A percentile compares a stretch with the other conserved stretches of the same genome.
These are phyloP conservation scores for Saccharomycopsis babjevae DNA, from an alignment of 805 yeast genomes.

Conservation along the genomic window DNA sequence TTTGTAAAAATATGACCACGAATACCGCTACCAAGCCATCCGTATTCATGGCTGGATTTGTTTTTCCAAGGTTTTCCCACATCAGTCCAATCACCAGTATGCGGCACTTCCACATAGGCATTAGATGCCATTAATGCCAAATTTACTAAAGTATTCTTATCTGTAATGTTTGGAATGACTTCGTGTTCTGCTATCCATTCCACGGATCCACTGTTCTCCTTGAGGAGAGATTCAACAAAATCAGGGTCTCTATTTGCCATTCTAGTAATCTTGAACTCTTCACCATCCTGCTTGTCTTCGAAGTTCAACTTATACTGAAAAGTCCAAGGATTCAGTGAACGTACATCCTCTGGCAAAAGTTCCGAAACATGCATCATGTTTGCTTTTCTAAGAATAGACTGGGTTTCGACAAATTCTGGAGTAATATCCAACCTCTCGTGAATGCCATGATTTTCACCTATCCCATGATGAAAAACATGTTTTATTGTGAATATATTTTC, in stretches of 20 bases:
- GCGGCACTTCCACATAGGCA: constrained; percentile 76
- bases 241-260: constrained; percentile 43
- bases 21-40: constrained; percentile 80
- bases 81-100: constrained; percentile 80
- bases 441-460: constrained; percentile 32
- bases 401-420: constrained; percentile 26
- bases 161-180: constrained; percentile 67
- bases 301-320: constrained; percentile 20
- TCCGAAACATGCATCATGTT: background rate
- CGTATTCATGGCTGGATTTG: constrained; percentile 38
- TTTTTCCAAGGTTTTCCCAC: constrained; percentile 48
- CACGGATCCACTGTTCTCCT: constrained; percentile 27
- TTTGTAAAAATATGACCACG: constrained; percentile 84
- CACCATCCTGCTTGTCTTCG: constrained; percentile 6
- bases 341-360: constrained; percentile 24
- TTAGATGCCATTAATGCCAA: constrained; percentile 82
- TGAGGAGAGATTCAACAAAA: constrained; percentile 38
- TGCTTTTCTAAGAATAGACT: constrained; percentile 5
- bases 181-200: constrained; percentile 55
- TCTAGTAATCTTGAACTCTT: constrained; percentile 25
- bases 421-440: constrained; percentile 47
- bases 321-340: constrained; percentile 32
- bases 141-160: constrained; percentile 59
- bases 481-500: constrained; percentile 28
- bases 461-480: constrained; percentile 55